Evolutionary conservation across 176 grass and related monocot species (phyloP).

Genomic region (Typha latifolia): DNA sequence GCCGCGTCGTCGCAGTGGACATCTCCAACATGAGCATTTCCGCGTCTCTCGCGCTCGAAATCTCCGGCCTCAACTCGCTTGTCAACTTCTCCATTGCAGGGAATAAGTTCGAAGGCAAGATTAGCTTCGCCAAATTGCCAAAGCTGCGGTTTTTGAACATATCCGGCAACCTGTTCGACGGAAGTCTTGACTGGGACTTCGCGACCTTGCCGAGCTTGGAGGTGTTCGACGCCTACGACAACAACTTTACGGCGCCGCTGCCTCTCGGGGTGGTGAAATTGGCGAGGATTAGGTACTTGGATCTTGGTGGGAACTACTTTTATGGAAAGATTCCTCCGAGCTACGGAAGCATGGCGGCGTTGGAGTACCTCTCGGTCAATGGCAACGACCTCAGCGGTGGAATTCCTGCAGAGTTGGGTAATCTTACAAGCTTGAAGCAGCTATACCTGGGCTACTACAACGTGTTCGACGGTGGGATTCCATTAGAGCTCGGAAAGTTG

Average conservation of each 20-base stretch:
- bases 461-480: slow-evolving; percentile 58
- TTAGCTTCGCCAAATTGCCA: slow-evolving; percentile 27
- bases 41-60: slow-evolving; percentile 13
- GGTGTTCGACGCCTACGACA: slow-evolving; percentile 93
- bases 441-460: slow-evolving; percentile 95
- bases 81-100: slow-evolving; percentile 54
- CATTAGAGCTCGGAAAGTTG: slow-evolving; percentile 40
- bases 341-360: slow-evolving; percentile 43
- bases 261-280: slow-evolving; percentile 35
- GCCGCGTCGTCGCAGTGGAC: slow-evolving; percentile 52
- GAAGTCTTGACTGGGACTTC: slow-evolving; percentile 62
- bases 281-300: slow-evolving; percentile 50
- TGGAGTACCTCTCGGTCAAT: slow-evolving; percentile 93
- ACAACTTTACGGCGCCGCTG: slow-evolving; percentile 72
- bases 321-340: slow-evolving; percentile 40
- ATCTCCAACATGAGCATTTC: slow-evolving; percentile 76
- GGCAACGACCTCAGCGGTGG: slow-evolving; percentile 68
- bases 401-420: slow-evolving; percentile 60
- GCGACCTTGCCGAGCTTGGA: slow-evolving; percentile 44
- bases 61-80: slow-evolving; percentile 44
- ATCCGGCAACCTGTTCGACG: slow-evolving; percentile 57
- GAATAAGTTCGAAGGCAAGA: slow-evolving; percentile 50
- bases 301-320: slow-evolving; percentile 97
- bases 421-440: slow-evolving; percentile 50
- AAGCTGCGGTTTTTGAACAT: slow-evolving; percentile 53